Conservation (phyloP, 495 filamentous ascomycete species). For the Apiosordaria backusii region DNA sequence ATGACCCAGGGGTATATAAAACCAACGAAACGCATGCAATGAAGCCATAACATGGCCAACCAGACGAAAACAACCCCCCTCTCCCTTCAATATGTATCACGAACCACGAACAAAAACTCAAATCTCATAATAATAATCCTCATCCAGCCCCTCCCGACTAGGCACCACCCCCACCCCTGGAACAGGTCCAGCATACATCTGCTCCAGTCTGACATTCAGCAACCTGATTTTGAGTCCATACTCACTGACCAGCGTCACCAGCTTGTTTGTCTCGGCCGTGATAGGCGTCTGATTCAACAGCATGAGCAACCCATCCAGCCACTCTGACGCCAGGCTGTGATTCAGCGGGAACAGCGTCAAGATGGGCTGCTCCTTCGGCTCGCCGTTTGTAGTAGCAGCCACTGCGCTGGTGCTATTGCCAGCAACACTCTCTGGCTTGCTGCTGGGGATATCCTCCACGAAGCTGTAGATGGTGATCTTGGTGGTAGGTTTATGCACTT, state of each 20-base stretch:
- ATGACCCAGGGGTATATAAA: neutral
- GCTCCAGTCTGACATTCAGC: conserved; percentile 87
- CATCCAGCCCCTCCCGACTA: conserved; percentile 58
- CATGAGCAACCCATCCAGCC: conserved; percentile 95
- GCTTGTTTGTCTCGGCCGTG: conserved; percentile 88
- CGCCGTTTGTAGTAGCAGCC: conserved; percentile 27
- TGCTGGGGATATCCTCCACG: conserved; percentile 27
- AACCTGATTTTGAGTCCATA: conserved; percentile 92
- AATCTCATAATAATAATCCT: conserved; percentile 68
- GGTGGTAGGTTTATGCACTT: conserved; percentile 53
- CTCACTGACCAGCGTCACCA: conserved; percentile 77
- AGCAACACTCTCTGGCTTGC: neutral
- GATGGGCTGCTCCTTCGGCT: conserved; percentile 55
- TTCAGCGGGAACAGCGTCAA: conserved; percentile 78
- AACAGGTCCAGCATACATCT: conserved; percentile 54
- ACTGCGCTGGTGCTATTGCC: conserved; percentile 10
- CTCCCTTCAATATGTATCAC: neutral
- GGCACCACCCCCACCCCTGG: conserved; percentile 53
- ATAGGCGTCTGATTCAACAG: conserved; percentile 92
- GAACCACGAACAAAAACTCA: conserved; percentile 26
- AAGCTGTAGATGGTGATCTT: conserved; percentile 91
- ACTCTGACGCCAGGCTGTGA: conserved; percentile 86
- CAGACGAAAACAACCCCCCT: neutral
- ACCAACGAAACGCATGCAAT: neutral
- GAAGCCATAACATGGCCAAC: neutral